phyloP scores from a whole-genome alignment of 192 early-diverging fungal species.

The Borealophlyctis nickersoniae region DNA sequence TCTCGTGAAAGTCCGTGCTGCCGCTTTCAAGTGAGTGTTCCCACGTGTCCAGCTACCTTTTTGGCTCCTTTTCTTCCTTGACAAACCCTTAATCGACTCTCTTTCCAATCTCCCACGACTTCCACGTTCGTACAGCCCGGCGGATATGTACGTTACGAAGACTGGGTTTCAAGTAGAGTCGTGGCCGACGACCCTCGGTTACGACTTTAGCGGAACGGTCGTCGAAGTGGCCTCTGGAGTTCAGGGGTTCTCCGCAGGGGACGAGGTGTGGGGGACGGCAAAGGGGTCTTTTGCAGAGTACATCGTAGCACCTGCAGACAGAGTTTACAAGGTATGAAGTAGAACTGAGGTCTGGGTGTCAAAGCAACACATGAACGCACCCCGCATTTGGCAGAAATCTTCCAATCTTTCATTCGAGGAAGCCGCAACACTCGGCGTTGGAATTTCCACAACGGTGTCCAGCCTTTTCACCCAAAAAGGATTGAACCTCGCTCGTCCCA shows the following conservation, averaged over 20 bases:
- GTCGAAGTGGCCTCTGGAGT: slow-evolving; percentile 8
- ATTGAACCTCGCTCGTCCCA: slow-evolving; percentile 12
- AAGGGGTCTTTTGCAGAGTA: slow-evolving; percentile 13
- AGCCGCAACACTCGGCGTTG: slow-evolving; percentile 13
- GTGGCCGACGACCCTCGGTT: slow-evolving; percentile 21
- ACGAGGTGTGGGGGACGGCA: slow-evolving; percentile 17
- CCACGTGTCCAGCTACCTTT: too few relatives aligned
- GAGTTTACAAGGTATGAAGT: slow-evolving; percentile 1
- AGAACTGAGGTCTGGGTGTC: too few relatives aligned
- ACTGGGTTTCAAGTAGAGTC: slow-evolving; percentile 6
- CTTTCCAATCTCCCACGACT: neutral
- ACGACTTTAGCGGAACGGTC: slow-evolving; percentile 17
- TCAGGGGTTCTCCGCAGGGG: slow-evolving; percentile 12
- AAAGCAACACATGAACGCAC: too few relatives aligned
- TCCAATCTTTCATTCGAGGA: slow-evolving; percentile 19
- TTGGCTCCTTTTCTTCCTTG: neutral
- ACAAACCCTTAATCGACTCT: neutral
- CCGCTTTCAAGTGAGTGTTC: slow-evolving; percentile 24
- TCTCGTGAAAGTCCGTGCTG: slow-evolving; percentile 5
- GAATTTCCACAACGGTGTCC: slow-evolving; percentile 7
- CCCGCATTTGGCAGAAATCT: slow-evolving; percentile 4
- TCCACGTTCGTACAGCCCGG: slow-evolving; percentile 7
- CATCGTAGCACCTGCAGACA: neutral
- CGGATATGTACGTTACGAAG: slow-evolving; percentile 18
- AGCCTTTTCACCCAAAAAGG: slow-evolving; percentile 12